Base-by-base conservation (phyloP, 805 yeast genomes). In the Candida sakaeoensis region DNA sequence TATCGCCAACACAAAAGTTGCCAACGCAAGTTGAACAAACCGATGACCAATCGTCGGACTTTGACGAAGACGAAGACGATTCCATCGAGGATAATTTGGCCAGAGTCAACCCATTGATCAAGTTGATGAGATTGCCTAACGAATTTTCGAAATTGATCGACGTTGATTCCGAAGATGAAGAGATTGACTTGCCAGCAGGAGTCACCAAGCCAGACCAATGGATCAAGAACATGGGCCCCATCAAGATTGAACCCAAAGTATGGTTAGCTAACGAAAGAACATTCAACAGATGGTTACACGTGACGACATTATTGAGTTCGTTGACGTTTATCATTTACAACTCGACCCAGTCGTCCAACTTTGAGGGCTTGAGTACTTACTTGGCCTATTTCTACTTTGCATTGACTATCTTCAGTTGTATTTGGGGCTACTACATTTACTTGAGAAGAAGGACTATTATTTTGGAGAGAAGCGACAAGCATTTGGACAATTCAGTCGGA, bases 181-280 rank as follows among this genome's bases (percentile, higher is more conserved):
- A 90, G 58, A 74, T 88, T 34, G 80, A 74, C 16, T 69, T 91
- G 42, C 99, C 99, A 9, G 80, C 85, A 2, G 98, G 98, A 12
- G 98, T 91, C 15, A 70, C 72, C 33, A 85, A 83, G 55, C 99
- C 99, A 40, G 78, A 75, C 18, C 68, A 73, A 23, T 77, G 85
- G 63, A 73, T 91, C 52, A 85, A 90, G 55, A 89, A 89, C 59
- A 82, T 90, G 19, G 96, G 96, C 6, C 93, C 96, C 1, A 78
- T 89, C 41, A 89, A 85, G 63, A 90, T 93, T 43, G 99, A 93
- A 68, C 95, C 98, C 22, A 93, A 93, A 58, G 99, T 93, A 10
- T 93, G 98, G 97, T 73, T 93, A 48, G 99, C 99, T 21, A 93
- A 93, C 57, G 99, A 93, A 68, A 83, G 99, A 61, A 93, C 99